A percentile compares a stretch with the other conserved stretches of the same genome.
phyloP scores from a whole-genome alignment of 352 stramenopile genomes.

The Pythium rishiriense region DNA sequence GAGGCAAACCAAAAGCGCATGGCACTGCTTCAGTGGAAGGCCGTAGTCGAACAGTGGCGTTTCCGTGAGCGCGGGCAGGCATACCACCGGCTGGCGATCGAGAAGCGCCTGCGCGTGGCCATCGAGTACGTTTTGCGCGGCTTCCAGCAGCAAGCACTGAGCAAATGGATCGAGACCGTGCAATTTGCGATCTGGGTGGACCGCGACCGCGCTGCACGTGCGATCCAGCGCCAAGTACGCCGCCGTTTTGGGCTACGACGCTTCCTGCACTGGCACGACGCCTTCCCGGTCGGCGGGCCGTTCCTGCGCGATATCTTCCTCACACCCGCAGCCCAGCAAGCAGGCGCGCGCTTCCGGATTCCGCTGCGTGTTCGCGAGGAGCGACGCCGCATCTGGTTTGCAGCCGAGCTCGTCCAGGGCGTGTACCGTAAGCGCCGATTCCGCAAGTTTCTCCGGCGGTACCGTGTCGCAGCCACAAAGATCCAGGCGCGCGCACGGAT shows the following conservation, averaged over 20 bases:
- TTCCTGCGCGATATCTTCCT: slow-evolving; percentile 64
- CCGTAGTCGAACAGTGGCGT: slow-evolving; percentile 59
- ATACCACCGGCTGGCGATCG: slow-evolving; percentile 61
- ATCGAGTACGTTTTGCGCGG: slow-evolving; percentile 71
- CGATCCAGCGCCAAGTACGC: slow-evolving; percentile 58
- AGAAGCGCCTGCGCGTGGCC: slow-evolving; percentile 59
- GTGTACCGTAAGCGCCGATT: slow-evolving; percentile 59
- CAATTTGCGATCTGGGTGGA: slow-evolving; percentile 61
- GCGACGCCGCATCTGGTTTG: slow-evolving; percentile 57
- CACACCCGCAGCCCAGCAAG: slow-evolving; percentile 31
- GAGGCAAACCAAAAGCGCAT: slow-evolving; percentile 74
- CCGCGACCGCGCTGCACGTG: slow-evolving; percentile 47
- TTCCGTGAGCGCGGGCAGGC: slow-evolving; percentile 54
- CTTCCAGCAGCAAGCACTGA: slow-evolving; percentile 60
- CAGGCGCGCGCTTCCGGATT: slow-evolving; percentile 41
- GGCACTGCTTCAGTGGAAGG: slow-evolving; percentile 81
- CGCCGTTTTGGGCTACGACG: slow-evolving; percentile 37
- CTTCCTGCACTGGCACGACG: slow-evolving; percentile 48
- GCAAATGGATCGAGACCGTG: slow-evolving; percentile 54
- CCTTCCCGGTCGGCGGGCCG: slow-evolving; percentile 39
- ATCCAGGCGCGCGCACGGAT: slow-evolving; percentile 68
- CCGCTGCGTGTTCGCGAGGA: slow-evolving; percentile 54
- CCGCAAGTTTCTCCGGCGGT: slow-evolving; percentile 44
- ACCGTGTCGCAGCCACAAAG: slow-evolving; percentile 50
- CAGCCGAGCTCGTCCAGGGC: slow-evolving; percentile 56